phyloP scores from a whole-genome alignment of 768 basidiomycete genomes.

The Fomitopsis pulvina region DNA sequence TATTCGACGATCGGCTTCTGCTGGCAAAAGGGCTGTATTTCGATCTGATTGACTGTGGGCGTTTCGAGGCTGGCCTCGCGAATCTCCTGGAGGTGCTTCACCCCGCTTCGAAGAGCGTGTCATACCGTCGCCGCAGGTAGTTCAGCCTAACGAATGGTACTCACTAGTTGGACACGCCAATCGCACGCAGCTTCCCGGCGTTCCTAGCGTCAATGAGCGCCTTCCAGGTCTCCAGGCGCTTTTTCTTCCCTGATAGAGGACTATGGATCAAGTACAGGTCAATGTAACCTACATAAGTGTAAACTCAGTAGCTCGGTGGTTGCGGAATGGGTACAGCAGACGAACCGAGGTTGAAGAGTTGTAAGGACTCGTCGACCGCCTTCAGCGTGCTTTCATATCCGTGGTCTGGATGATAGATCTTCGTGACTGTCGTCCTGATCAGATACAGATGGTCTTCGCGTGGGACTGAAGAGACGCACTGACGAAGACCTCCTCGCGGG shows the following conservation, averaged over 20 bases:
- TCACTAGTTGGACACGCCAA: conserved; percentile 86
- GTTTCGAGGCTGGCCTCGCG: conserved; percentile 49
- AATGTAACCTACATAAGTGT: conserved; percentile 44
- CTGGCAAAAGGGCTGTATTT: conserved; percentile 82
- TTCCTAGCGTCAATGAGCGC: conserved; percentile 58
- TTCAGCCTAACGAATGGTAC: conserved; percentile 15
- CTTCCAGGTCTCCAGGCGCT: conserved; percentile 64
- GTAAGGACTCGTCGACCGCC: conserved; percentile 22
- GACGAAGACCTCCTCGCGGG: conserved; percentile 60
- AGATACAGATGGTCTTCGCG: not conserved
- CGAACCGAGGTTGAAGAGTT: conserved; percentile 26
- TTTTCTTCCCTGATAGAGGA: conserved; percentile 54
- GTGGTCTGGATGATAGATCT: conserved; percentile 46
- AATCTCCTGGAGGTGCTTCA: conserved; percentile 75
- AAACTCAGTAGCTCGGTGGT: conserved; percentile 18
- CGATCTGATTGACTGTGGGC: conserved; percentile 78
- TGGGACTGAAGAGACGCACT: conserved; percentile 49
- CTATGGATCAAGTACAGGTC: conserved; percentile 81
- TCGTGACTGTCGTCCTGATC: conserved; percentile 44
- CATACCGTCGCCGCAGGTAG: no score
- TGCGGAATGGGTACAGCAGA: conserved; percentile 34
- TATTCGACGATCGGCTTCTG: conserved; percentile 74
- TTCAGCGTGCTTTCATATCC: conserved; percentile 23
- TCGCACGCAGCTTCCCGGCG: conserved; percentile 58
- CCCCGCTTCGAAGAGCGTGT: no score